Evolutionary conservation across 176 grass and related monocot genomes (phyloP).

Genomic region (Cymbopogon citratus): DNA sequence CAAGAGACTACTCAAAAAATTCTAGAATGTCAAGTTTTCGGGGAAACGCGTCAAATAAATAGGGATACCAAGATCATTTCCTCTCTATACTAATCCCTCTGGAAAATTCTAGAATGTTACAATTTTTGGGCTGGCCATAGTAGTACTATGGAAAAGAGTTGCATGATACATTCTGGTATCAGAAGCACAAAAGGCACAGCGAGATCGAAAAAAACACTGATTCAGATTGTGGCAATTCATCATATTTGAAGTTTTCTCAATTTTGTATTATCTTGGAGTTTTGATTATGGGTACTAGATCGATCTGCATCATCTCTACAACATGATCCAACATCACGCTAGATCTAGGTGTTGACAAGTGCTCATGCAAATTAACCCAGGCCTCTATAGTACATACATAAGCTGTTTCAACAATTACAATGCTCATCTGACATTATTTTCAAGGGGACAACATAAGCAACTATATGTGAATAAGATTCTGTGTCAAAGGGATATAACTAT

Average conservation of each 20-base stretch:
- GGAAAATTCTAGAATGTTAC: neutral
- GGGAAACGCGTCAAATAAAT: neutral
- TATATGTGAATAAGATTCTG: neutral
- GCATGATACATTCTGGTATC: neutral
- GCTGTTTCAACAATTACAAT: neutral
- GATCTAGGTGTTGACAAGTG: neutral
- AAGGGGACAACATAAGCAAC: neutral
- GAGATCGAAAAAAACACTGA: neutral
- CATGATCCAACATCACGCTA: neutral
- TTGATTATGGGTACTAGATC: neutral
- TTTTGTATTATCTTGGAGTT: neutral
- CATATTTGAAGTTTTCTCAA: neutral
- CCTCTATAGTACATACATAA: neutral
- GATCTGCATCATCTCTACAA: neutral
- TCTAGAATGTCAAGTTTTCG: neutral
- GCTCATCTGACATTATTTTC: neutral
- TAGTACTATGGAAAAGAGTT: neutral
- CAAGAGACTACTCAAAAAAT: neutral
- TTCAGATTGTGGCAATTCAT: neutral
- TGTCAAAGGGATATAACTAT: neutral
- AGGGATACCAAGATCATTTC: neutral
- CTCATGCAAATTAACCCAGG: neutral
- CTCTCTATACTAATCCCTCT: neutral
- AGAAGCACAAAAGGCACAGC: neutral
- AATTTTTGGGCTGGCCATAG: neutral